Base-by-base conservation (phyloP, 305 asterid species). In the Fraxinus sp. region DNA sequence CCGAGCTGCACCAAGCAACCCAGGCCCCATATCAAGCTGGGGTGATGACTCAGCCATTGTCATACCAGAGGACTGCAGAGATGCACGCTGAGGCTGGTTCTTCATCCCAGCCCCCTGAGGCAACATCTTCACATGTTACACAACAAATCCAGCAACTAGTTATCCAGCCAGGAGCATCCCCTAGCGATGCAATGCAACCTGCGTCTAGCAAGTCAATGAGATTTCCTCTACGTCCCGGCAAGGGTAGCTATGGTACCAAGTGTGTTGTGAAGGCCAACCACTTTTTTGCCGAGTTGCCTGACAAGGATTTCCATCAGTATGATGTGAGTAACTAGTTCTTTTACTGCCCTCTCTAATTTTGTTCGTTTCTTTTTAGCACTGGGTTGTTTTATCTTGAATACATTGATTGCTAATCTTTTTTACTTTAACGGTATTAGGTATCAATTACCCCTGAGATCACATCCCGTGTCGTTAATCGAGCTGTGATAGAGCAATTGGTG, bases 1-100 rank as follows among this genome's bases (percentile, higher is more conserved):
- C 98, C 97, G 98, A 92, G 94, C 98, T 91, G 98, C 98, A 91
- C 92, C 99, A 94, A 96, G 98, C 98, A 80, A 88, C 92, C 86
- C 90, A 88, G 86, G 83, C 92, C 80, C 84, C 89, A 49, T 85
- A 87, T 85, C 93, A 89, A 87, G 85, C 93, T 78, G 93, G 84
- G 80, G 77, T 82, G 85, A 79, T 73, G 16, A 68, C 91, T 83
- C 92, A 87, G 79, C 85, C 91, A 36, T 74, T n/a, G 55, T 79
- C 91, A 10, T 86, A 86, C 84, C 91, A 77, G 68, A 72, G 83
- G 68, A 88, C 90, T 18, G 86, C 66, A 0, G 92, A 87, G 80
- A 82, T 91, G 9, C 89, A 32, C 26, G 59, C 83, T 13, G 96
- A 89, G 84, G 86, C 91, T 80, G 88, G 96, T 88, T 86, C 96